phyloP scores from a whole-genome alignment of 1,284 basidiomycete species.

The Ustilago vetiveriae region DNA sequence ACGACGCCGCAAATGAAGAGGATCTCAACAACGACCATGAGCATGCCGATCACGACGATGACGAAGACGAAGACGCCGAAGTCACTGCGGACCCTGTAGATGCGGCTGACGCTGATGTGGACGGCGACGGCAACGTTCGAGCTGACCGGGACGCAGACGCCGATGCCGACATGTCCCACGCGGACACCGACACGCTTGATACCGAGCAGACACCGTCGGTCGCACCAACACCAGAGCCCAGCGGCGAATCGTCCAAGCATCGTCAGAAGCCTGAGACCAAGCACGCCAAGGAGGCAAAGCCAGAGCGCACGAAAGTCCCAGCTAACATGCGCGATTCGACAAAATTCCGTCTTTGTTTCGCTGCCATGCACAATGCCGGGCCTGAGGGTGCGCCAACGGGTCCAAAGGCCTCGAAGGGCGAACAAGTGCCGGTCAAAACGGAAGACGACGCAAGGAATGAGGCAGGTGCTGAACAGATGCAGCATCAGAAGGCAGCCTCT shows the following conservation, averaged over 20 bases:
- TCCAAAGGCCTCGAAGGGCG: conserved; percentile 29
- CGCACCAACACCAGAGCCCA: conserved; percentile 17
- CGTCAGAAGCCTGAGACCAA: neutral
- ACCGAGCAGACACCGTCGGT: conserved; percentile 11
- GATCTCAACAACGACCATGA: conserved; percentile 1
- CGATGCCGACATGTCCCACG: conserved; percentile 15
- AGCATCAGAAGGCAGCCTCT: neutral
- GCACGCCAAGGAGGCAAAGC: conserved; percentile 3
- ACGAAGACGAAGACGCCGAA: conserved; percentile 4
- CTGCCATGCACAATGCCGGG: conserved; percentile 36
- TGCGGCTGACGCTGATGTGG: neutral
- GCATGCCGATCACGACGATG: conserved; percentile 9
- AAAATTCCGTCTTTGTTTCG: conserved; percentile 48
- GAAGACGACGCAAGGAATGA: neutral
- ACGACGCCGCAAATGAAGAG: conserved; percentile 1
- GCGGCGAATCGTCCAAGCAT: conserved; percentile 4
- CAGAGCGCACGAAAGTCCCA: conserved; percentile 2
- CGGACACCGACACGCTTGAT: conserved; percentile 13
- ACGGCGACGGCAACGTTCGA: neutral
- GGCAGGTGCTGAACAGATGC: neutral
- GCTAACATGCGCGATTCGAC: conserved; percentile 28
- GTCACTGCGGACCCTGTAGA: conserved; percentile 24
- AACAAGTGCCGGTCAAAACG: conserved; percentile 6
- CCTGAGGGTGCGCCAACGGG: conserved; percentile 45
- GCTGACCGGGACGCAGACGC: conserved; percentile 16